Evolutionary conservation across 768 basidiomycete species (phyloP), one percentile per base, ranked within the genome.

Genomic region (Amyloporia xantha): DNA sequence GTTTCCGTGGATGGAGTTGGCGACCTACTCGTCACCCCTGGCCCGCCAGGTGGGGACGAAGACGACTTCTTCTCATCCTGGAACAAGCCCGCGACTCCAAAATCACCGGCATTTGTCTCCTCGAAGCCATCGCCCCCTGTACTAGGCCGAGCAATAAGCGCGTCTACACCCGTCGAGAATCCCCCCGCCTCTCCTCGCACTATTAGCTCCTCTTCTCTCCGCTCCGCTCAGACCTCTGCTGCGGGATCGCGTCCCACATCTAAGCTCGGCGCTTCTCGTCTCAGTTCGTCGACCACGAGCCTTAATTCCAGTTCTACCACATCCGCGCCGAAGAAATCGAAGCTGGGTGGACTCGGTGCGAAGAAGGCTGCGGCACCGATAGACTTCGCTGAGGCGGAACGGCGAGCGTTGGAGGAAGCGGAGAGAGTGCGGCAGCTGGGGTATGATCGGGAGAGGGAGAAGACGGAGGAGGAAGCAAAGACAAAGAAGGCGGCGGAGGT

Each of bases 51-150:
- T 63, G 51, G 72, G 38, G 68, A 70, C 0, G 91, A 91, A 45
- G 94, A 96, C 7, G 94, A 97, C 63, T 99, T 99, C 68, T 99
- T 97, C 70, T 83, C 90, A 41, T 87, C 90, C 23, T 98, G 95
- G 94, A 92, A 94, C 54, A 95, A 95, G 64, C 85, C 90, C 1
- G 68, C 67, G 12, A 48, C 63, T 0, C 52, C 62, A 21, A 67
- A 69, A 50, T 50, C 73, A 6, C 20, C 23, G 12, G 59, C 13
- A 42, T 54, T 61, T 20, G 51, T 57, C 0, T 47, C 71, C 6
- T 58, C 77, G 3, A 68, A 77, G 28, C 65, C 72, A 19, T 58
- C 74, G 1, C 79, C 82, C 2, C 83, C 86, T 13, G 70, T 74
- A 24, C 66, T 86, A 36, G 84, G 84, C 10, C 74, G 78, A 15